Evolutionary conservation across 2,329 filamentous ascomycete genomes (phyloP).

Genomic region (Aschersonia sp.): DNA sequence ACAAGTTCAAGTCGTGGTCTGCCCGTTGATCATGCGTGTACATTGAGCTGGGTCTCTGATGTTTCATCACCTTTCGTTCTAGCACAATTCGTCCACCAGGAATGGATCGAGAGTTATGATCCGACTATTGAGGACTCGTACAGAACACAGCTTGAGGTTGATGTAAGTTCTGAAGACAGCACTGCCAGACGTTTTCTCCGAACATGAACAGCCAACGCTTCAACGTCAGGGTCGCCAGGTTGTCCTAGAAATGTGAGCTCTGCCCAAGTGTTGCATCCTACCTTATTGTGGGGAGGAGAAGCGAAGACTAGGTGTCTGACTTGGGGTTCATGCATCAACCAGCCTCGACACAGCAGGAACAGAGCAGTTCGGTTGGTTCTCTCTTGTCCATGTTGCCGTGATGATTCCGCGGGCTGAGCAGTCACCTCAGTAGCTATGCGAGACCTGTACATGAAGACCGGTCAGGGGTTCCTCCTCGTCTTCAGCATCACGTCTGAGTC

Average conservation of each 20-base stretch:
- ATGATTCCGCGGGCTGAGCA: neutral
- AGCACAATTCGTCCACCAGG: constrained; percentile 90
- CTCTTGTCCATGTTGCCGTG: neutral
- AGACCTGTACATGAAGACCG: constrained; percentile 86
- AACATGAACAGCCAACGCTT: too few relatives aligned
- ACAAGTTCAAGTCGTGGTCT: too few relatives aligned
- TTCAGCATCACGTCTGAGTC: constrained; percentile 82
- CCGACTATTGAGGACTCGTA: constrained; percentile 70
- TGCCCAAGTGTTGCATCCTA: neutral
- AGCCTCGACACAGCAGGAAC: constrained; percentile 83
- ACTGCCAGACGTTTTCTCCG: neutral
- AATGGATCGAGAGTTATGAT: constrained; percentile 84
- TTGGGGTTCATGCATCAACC: neutral
- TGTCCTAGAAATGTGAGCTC: constrained; percentile 69
- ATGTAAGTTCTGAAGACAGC: constrained; percentile 47
- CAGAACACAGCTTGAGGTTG: constrained; percentile 62
- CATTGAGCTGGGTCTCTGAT: neutral
- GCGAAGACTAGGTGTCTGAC: too few relatives aligned
- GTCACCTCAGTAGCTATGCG: constrained; percentile 42
- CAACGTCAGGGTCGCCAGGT: constrained; percentile 62
- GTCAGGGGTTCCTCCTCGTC: constrained; percentile 80
- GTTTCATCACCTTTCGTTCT: constrained; percentile 4
- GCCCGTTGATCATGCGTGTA: too few relatives aligned
- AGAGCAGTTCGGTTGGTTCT: constrained; percentile 70
- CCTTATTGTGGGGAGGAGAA: neutral